Conservation (phyloP, 768 basidiomycete species). For the Psilocybe azurescens region DNA sequence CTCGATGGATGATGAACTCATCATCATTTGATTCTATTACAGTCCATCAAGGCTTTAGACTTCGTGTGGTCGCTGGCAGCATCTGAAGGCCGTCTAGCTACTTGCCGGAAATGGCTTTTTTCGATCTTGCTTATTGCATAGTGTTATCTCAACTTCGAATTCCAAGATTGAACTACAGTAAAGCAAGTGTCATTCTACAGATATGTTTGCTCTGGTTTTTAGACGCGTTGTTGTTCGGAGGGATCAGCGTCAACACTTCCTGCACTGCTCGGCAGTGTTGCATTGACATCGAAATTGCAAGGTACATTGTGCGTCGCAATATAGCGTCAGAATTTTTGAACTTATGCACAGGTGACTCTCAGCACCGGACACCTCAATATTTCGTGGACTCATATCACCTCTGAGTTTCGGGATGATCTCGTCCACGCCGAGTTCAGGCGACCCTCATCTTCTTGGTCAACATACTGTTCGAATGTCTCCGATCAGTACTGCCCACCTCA, state of each 20-base stretch:
- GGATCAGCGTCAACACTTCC: slow-evolving; percentile 58
- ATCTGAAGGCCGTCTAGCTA: slow-evolving; percentile 43
- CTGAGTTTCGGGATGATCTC: slow-evolving; percentile 58
- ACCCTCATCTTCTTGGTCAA: slow-evolving; percentile 77
- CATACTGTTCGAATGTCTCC: slow-evolving; percentile 94
- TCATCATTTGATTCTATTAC: slow-evolving; percentile 5
- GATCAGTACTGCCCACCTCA: slow-evolving; percentile 90
- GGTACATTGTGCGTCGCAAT: slow-evolving; percentile 15
- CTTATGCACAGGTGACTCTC: slow-evolving; percentile 33
- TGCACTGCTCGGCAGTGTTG: slow-evolving; percentile 29
- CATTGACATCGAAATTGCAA: slow-evolving; percentile 25
- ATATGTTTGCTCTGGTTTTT: slow-evolving; percentile 64
- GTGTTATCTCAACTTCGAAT: slow-evolving; percentile 69
- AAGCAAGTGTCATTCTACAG: slow-evolving; percentile 65
- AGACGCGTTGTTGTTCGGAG: slow-evolving; percentile 76
- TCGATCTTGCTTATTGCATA: slow-evolving; percentile 66
- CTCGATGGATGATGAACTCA: not conserved
- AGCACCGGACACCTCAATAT: slow-evolving; percentile 46
- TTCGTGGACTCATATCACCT: slow-evolving; percentile 54
- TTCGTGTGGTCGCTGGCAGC: slow-evolving; percentile 61
- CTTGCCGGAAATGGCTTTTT: slow-evolving; percentile 73
- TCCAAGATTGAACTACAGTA: slow-evolving; percentile 74
- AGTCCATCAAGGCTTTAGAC: slow-evolving; percentile 83
- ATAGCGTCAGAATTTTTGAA: not conserved
- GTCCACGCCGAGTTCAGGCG: slow-evolving; percentile 44